Evolutionary conservation across 257 asterid species (phyloP).

Genomic region (Solanum pinnatisectum): DNA sequence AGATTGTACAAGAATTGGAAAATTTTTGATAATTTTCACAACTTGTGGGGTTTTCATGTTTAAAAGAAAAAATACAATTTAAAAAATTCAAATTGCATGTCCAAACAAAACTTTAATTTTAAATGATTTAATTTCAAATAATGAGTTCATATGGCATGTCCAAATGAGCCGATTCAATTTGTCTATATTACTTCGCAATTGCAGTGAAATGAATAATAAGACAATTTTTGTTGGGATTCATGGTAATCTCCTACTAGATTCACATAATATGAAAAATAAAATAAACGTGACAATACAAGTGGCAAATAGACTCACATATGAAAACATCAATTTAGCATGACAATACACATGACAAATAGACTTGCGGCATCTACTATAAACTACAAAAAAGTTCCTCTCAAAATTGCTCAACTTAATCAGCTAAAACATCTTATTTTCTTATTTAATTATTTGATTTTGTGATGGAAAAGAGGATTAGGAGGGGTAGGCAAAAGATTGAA

Average conservation of each 20-base stretch:
- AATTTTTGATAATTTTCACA: not conserved
- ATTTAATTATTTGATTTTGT: not conserved
- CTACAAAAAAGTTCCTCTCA: not conserved
- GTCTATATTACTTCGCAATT: not conserved
- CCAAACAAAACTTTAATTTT: not conserved
- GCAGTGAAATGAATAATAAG: not conserved
- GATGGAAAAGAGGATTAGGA: not conserved
- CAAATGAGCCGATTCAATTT: not conserved
- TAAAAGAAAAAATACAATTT: not conserved
- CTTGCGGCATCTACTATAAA: not conserved
- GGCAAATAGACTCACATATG: not conserved
- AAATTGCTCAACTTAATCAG: not conserved
- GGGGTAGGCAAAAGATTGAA: not conserved
- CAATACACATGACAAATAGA: not conserved
- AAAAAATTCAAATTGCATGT: not conserved
- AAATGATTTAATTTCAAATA: not conserved
- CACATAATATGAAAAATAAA: not conserved
- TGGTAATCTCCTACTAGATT: not conserved
- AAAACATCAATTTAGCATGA: not conserved
- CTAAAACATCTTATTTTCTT: not conserved
- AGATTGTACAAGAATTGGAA: not conserved
- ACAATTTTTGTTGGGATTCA: not conserved
- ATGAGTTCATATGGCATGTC: not conserved
- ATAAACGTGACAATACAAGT: not conserved
- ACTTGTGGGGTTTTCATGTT: not conserved